These are phyloP conservation scores for Butyriboletus loyo DNA, from an alignment of 768 basidiomycete species.

Conservation along the genomic window DNA sequence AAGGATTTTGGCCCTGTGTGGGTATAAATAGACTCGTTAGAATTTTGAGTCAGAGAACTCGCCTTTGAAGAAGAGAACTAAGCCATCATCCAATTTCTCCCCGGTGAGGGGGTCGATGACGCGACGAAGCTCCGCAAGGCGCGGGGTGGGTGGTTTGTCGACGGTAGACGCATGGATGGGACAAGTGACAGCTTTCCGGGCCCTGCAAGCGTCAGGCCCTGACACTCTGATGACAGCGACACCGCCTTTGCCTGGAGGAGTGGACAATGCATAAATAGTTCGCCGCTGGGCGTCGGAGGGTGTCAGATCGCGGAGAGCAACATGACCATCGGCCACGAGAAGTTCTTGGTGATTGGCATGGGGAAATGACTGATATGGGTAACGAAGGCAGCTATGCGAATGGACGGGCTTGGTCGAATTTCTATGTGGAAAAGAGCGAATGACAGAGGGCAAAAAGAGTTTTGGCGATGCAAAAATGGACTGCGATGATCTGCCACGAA, in stretches of 20 bases:
- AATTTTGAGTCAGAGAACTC: conserved; percentile 10
- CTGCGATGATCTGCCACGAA: neutral
- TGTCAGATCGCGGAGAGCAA: conserved; percentile 8
- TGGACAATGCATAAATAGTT: conserved; percentile 88
- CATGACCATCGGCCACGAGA: neutral
- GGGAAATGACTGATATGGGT: conserved; percentile 13
- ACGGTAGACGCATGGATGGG: conserved; percentile 11
- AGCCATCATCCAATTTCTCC: conserved; percentile 72
- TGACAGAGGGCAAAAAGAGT: conserved; percentile 9
- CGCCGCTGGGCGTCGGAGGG: conserved; percentile 52
- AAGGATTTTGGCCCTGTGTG: conserved; percentile 70
- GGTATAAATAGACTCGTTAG: neutral
- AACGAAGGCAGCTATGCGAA: conserved; percentile 17
- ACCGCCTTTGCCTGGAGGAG: conserved; percentile 82
- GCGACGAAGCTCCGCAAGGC: conserved; percentile 68
- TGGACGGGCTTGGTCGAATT: conserved; percentile 18
- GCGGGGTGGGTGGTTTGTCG: conserved; percentile 44
- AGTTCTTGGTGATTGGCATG: neutral
- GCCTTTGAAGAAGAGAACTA: conserved; percentile 84
- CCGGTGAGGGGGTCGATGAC: conserved; percentile 60
- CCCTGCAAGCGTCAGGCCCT: conserved; percentile 64
- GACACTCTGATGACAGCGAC: conserved; percentile 82
- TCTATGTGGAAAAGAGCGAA: conserved; percentile 22
- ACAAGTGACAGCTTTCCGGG: conserved; percentile 61
- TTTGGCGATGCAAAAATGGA: conserved; percentile 5